Evolutionary conservation across 306 rosid genomes (phyloP).

Genomic region (Citrullus mucosospermus): DNA sequence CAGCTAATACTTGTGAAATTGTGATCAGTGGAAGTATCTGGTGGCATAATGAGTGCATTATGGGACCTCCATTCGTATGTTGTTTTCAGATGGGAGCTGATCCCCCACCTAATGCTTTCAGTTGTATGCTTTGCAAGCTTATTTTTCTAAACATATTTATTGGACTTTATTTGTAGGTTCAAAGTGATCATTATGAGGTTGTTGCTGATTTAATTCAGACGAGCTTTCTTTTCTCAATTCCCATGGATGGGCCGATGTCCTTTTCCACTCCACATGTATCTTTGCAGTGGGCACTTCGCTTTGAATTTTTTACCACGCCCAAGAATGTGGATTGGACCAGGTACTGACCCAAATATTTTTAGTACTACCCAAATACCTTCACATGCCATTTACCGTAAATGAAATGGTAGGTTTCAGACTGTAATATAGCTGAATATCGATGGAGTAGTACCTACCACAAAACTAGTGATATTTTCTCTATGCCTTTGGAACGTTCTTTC

Average conservation of each 20-base stretch:
- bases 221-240: slow-evolving; percentile 93
- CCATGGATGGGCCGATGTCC: slow-evolving; percentile 98
- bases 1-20: not conserved
- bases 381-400: not conserved
- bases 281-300: slow-evolving; percentile 92
- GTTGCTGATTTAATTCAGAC: slow-evolving; percentile 93
- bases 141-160: not conserved
- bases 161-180: slow-evolving; percentile 49
- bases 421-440: not conserved
- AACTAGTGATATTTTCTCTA: not conserved
- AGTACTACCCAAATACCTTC: not conserved
- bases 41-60: not conserved
- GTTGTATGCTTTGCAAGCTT: not conserved
- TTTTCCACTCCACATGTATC: slow-evolving; percentile 90
- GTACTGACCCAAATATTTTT: slow-evolving; percentile 19
- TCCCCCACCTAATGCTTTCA: not conserved
- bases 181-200: slow-evolving; percentile 91
- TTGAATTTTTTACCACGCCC: slow-evolving; percentile 87
- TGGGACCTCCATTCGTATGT: not conserved
- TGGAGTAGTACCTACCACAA: not conserved
- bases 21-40: not conserved
- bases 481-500: not conserved
- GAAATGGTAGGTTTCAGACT: not conserved
- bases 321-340: slow-evolving; percentile 77
- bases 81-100: not conserved